phyloP scores from a whole-genome alignment of 2,329 filamentous ascomycete genomes.

The Onygenales sp. region DNA sequence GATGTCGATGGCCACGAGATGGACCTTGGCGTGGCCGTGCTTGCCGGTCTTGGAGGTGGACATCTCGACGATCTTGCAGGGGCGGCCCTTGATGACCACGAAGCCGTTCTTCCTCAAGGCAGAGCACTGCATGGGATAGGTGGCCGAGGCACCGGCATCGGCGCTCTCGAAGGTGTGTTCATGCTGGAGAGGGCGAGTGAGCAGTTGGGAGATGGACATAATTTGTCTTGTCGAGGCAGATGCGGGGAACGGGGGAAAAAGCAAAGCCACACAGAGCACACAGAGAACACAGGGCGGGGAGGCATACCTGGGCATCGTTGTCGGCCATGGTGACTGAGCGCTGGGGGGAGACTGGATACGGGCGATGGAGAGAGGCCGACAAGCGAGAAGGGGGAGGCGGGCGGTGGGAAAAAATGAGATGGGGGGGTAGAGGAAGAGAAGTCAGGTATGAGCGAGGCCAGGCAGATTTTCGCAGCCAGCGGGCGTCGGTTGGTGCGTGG shows the following conservation, averaged over 20 bases:
- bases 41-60: slow-evolving; percentile 99
- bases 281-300: slow-evolving; percentile 5
- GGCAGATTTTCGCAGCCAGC: neutral
- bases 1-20: slow-evolving; percentile 95
- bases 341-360: slow-evolving; percentile 13
- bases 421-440: slow-evolving; percentile 8
- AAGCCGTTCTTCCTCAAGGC: slow-evolving; percentile 98
- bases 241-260: slow-evolving; percentile 16
- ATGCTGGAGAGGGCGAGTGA: slow-evolving; percentile 39
- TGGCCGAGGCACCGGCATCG: slow-evolving; percentile 91
- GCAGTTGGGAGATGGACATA: neutral
- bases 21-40: slow-evolving; percentile 99
- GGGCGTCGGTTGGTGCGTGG: slow-evolving; percentile 6
- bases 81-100: slow-evolving; percentile 97
- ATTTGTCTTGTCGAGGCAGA: slow-evolving; percentile 2
- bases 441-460: neutral
- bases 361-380: slow-evolving; percentile 13
- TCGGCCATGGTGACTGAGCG: slow-evolving; percentile 50
- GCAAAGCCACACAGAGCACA: slow-evolving; percentile 1
- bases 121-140: slow-evolving; percentile 98
- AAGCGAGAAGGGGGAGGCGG: slow-evolving; percentile 13
- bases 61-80: slow-evolving; percentile 99
- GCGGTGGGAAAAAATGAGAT: slow-evolving; percentile 11
- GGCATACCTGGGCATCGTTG: slow-evolving; percentile 52
- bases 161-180: slow-evolving; percentile 79